Percentiles rank a stretch among this genome's conserved stretches.
Evolutionary conservation across 202 grass and related monocot genomes (phyloP).

Genomic region (Brachypodium distachyon): DNA sequence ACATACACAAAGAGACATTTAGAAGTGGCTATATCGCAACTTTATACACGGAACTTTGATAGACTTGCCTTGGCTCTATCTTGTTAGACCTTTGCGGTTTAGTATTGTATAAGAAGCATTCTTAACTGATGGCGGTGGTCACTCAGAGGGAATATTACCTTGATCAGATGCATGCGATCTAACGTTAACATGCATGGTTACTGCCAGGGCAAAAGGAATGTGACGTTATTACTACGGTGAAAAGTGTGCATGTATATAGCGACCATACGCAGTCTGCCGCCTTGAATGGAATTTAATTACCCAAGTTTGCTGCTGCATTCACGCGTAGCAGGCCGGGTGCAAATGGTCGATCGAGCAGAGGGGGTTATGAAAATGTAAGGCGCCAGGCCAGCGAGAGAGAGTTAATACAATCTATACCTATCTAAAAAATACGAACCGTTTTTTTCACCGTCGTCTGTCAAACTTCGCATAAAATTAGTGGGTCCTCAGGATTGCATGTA

Average conservation of each 20-base stretch:
- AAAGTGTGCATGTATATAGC: background rate
- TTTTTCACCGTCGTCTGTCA: too few species aligned
- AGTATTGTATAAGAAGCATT: constrained; percentile 19
- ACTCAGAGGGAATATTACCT: constrained; percentile 16
- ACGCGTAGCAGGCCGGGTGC: background rate
- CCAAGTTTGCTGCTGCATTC: constrained; percentile 4
- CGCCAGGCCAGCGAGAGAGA: background rate
- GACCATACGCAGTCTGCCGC: background rate
- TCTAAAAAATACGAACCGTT: too few species aligned
- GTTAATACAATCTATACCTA: constrained; percentile 18
- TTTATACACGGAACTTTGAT: constrained; percentile 20
- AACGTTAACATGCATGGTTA: background rate
- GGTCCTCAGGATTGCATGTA: too few species aligned
- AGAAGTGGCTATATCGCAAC: background rate
- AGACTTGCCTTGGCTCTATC: constrained; percentile 8
- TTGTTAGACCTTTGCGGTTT: constrained; percentile 28
- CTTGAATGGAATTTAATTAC: constrained; percentile 25
- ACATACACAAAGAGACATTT: constrained; percentile 32
- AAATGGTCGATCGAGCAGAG: constrained; percentile 8
- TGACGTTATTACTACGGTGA: background rate
- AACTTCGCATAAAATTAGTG: too few species aligned
- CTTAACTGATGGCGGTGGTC: constrained; percentile 1
- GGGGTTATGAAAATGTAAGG: constrained; percentile 8
- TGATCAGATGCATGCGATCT: background rate
- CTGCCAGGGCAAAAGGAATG: constrained; percentile 12